A percentile compares a stretch with the other conserved stretches of the same genome.
These are phyloP conservation scores for Osmanthus fragrans DNA, from an alignment of 257 asterid genomes.

Conservation along the genomic window DNA sequence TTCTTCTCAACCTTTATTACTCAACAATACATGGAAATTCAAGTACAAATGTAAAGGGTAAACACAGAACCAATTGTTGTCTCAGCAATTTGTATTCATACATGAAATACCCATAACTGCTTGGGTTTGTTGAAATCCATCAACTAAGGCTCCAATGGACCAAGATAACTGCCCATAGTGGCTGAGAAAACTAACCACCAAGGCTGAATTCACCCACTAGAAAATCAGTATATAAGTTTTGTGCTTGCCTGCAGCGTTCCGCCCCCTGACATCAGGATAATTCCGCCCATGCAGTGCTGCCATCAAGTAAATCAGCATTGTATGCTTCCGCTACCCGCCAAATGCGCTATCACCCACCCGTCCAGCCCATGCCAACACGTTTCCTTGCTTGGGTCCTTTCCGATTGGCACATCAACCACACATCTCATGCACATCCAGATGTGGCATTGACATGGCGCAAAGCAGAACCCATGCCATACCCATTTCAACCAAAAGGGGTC, in stretches of 20 bases:
- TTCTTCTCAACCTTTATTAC: not conserved
- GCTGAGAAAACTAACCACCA: not conserved
- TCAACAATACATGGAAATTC: no score
- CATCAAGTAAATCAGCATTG: not conserved
- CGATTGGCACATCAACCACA: not conserved
- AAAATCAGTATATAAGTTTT: not conserved
- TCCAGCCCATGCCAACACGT: not conserved
- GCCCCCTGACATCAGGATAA: not conserved
- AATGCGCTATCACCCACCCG: not conserved
- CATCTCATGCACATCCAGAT: not conserved
- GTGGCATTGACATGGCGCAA: not conserved
- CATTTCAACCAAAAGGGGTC: not conserved
- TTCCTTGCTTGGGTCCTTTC: not conserved
- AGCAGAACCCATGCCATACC: not conserved
- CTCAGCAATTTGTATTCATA: no score
- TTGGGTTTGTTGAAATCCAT: not conserved
- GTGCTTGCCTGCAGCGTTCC: not conserved
- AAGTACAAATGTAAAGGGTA: not conserved
- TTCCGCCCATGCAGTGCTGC: not conserved
- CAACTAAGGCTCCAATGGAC: not conserved
- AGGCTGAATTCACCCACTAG: not conserved
- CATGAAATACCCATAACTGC: not conserved
- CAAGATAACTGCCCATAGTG: not conserved
- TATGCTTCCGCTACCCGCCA: not conserved
- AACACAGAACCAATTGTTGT: no score